Percentiles rank a stretch among this genome's conserved stretches.
Conservation (phyloP, 257 asterid genomes). For the Scutellaria baicalensis region DNA sequence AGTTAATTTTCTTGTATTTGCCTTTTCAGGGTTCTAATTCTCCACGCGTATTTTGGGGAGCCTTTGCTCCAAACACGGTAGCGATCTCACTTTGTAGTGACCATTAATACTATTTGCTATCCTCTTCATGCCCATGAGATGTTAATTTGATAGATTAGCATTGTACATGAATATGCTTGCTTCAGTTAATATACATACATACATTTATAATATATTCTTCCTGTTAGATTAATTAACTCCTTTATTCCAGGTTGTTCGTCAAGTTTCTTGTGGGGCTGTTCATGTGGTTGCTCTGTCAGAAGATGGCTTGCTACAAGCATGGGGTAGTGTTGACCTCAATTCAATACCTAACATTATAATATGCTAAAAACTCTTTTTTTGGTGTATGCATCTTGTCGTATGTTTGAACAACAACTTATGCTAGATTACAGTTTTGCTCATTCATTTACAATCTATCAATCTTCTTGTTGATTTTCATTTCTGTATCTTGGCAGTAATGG, state of each 20-base stretch:
- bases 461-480: background rate
- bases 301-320: conserved; percentile 86
- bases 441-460: background rate
- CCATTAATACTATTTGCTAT: background rate
- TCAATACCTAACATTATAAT: background rate
- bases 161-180: background rate
- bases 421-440: conserved; percentile 2
- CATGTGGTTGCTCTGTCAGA: conserved; percentile 90
- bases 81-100: background rate
- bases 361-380: conserved; percentile 7
- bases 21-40: conserved; percentile 60
- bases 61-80: conserved; percentile 74
- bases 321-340: conserved; percentile 52
- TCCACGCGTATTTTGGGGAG: conserved; percentile 81
- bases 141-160: background rate
- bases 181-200: background rate
- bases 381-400: background rate
- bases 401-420: background rate
- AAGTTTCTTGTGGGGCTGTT: conserved; percentile 97
- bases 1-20: background rate
- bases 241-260: conserved; percentile 58
- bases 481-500: conserved; percentile 1
- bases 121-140: background rate
- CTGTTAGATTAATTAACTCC: background rate
- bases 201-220: background rate